Base-by-base conservation (phyloP, 2,329 filamentous ascomycete species). In the Phaeosphaeria sp. region DNA sequence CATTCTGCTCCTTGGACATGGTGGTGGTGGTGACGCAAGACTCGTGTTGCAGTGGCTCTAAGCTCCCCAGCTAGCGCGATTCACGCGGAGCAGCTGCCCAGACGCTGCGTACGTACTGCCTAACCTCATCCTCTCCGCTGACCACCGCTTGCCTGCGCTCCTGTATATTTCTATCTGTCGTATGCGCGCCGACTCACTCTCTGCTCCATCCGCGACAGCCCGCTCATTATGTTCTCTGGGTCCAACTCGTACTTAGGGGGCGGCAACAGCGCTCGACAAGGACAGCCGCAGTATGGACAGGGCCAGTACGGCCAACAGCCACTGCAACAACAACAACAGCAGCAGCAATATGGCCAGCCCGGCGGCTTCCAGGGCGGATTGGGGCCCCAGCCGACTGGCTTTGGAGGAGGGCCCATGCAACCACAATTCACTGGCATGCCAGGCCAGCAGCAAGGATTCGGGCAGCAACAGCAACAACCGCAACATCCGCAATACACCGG, bases 161-260 rank as follows among this genome's bases (percentile, higher is more conserved):
- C 56, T 59, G 30, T 59, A 51, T 50, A 55, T 54, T 60, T 49
- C 30, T 59, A 53, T 46, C 55, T 53, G 30, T 53, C 61, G 63
- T 61, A 72, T 73, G 68, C 63, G 65, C 60, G 58, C 55, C 57
- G 61, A 55, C 24, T 43, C 43, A 54, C 40, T 55, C 51, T 53
- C 50, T 53, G 58, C 60, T 60, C 61, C 56, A 64, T 61, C 55
- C 61, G 65, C 65, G 67, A 63, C 25, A 57, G 45, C 59, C 60
- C 61, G 63, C 60, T 58, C 70, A 75, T 73, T 79, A 97, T 97
- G 94, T 98, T 92, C 82, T 95, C 92, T 66, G 92, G 90, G 77
- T 91, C 92, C 66, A 96, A 91, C 82, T 89, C 91, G 64, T 97
- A 89, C 79, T 81, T 96, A 72, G 92, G 92, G 79, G 90, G 89